These are phyloP conservation scores for Arachnopeziza araneosa DNA, from an alignment of 2,329 filamentous ascomycete species.

Conservation along the genomic window DNA sequence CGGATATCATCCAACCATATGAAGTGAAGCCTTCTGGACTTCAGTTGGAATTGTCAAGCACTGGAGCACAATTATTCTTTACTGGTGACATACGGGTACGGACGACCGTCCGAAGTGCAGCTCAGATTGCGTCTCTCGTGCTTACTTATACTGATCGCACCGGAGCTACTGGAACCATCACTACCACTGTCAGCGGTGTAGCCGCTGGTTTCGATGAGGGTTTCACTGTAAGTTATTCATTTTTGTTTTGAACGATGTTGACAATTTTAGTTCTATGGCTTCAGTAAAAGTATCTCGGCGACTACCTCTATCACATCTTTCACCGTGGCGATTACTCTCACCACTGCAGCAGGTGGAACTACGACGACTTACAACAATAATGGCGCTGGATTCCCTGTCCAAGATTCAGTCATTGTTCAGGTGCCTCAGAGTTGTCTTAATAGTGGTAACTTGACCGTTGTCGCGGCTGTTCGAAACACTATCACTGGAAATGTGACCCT, in stretches of 20 bases:
- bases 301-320: conserved; percentile 58
- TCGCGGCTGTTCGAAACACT: conserved; percentile 24
- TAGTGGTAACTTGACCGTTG: conserved; percentile 21
- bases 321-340: conserved; percentile 44
- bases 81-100: conserved; percentile 52
- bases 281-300: conserved; percentile 43
- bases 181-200: conserved; percentile 41
- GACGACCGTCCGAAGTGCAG: conserved; percentile 41
- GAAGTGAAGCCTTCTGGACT: conserved; percentile 53
- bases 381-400: conserved; percentile 47
- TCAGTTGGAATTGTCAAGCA: conserved; percentile 47
- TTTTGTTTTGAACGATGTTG: conserved; percentile 19
- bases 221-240: conserved; percentile 45
- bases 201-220: conserved; percentile 54
- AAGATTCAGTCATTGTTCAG: conserved; percentile 51
- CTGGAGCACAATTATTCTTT: conserved; percentile 43
- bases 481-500: conserved; percentile 14
- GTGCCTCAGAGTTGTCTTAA: conserved; percentile 50
- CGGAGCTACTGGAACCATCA: conserved; percentile 43
- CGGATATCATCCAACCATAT: conserved; percentile 49
- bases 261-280: conserved; percentile 24
- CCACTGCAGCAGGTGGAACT: conserved; percentile 35
- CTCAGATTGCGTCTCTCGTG: conserved; percentile 41
- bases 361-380: conserved; percentile 50
- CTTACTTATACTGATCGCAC: conserved; percentile 52